These are phyloP conservation scores for Aristolochia contorta DNA, from an alignment of 164 flowering plant species.

Conservation along the genomic window DNA sequence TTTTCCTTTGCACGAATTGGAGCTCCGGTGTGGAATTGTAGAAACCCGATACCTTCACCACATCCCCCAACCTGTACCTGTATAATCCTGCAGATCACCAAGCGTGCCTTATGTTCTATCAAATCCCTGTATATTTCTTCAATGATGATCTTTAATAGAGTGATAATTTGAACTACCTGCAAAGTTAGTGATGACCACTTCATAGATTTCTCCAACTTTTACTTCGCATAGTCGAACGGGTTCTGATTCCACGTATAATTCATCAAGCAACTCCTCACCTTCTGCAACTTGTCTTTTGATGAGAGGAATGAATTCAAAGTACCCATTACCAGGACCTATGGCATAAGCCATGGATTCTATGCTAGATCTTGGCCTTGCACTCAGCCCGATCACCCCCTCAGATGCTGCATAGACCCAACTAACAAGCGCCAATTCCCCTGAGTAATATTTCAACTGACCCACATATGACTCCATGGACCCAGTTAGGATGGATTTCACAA, in stretches of 20 bases:
- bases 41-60: constrained; percentile 73
- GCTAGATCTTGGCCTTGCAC: constrained; percentile 60
- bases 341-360: constrained; percentile 66
- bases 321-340: constrained; percentile 85
- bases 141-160: no score
- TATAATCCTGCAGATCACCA: constrained; percentile 59
- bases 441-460: constrained; percentile 81
- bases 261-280: constrained; percentile 9
- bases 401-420: constrained; percentile 88
- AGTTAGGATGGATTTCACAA: constrained; percentile 82
- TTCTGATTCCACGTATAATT: constrained; percentile 22
- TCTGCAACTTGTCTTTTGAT: constrained; percentile 9
- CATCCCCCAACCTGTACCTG: constrained; percentile 83
- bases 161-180: constrained; percentile 41
- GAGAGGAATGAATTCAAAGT: constrained; percentile 79
- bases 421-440: constrained; percentile 57
- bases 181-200: constrained; percentile 60
- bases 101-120: no score
- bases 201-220: constrained; percentile 77
- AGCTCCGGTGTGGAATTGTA: constrained; percentile 80
- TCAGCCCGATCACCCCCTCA: constrained; percentile 94
- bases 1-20: constrained; percentile 66
- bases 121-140: no score
- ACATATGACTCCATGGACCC: constrained; percentile 92
- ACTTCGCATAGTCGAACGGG: constrained; percentile 79